A percentile compares a stretch with the other conserved stretches of the same genome.
These are phyloP conservation scores for Boletus edulis DNA, from an alignment of 768 basidiomycete genomes.

Conservation along the genomic window DNA sequence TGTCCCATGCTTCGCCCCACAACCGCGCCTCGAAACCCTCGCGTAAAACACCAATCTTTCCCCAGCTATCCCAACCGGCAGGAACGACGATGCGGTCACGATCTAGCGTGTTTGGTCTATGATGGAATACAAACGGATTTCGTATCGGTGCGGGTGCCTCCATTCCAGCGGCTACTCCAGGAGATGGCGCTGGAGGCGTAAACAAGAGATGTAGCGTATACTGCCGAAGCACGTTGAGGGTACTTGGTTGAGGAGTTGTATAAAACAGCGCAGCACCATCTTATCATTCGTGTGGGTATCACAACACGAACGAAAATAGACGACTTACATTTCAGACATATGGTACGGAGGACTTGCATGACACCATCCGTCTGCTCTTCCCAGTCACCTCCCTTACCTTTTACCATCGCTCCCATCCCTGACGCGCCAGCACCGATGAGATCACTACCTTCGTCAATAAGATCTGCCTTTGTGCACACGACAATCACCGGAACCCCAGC, in stretches of 20 bases:
- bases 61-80: constrained; percentile 98
- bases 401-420: constrained; percentile 88
- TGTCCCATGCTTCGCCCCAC: constrained; percentile 81
- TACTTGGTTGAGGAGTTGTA: constrained; percentile 77
- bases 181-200: constrained; percentile 58
- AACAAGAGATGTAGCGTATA: constrained; percentile 76
- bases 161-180: constrained; percentile 27
- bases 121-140: constrained; percentile 82
- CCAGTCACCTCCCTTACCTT: constrained; percentile 89
- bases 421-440: constrained; percentile 65
- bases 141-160: constrained; percentile 51
- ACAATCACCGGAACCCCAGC: constrained; percentile 87
- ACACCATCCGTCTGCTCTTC: constrained; percentile 94
- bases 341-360: constrained; percentile 91
- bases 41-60: constrained; percentile 85
- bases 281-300: constrained; percentile 30
- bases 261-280: constrained; percentile 94
- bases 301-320: not conserved
- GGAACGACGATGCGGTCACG: constrained; percentile 91
- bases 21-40: constrained; percentile 87
- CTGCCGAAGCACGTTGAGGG: constrained; percentile 72
- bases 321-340: constrained; percentile 86
- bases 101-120: constrained; percentile 89
- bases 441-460: constrained; percentile 82
- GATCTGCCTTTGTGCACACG: constrained; percentile 88